phyloP scores from a whole-genome alignment of 1,139 yeast genomes.

The Candida sojae region DNA sequence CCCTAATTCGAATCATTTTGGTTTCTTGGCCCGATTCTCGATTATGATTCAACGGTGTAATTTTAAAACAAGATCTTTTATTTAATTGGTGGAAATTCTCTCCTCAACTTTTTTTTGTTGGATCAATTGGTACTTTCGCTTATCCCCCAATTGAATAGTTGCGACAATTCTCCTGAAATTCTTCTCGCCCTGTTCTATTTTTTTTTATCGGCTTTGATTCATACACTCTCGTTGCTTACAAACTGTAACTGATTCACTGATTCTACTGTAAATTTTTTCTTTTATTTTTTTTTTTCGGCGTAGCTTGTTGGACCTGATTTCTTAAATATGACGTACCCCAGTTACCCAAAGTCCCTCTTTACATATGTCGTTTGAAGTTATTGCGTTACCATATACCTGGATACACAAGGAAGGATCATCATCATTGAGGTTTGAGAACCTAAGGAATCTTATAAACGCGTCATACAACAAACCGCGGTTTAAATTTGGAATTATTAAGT shows the following conservation, averaged over 20 bases:
- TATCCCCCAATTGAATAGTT: not conserved
- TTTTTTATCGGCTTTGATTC: not conserved
- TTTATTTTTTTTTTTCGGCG: not conserved
- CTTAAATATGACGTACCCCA: no score
- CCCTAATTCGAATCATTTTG: no score
- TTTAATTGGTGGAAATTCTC: no score
- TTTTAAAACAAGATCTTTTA: no score
- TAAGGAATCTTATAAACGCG: slow-evolving; percentile 37
- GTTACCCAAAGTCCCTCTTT: not conserved
- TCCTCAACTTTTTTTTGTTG: no score
- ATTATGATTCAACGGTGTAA: no score
- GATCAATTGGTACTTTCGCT: no score
- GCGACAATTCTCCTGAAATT: not conserved
- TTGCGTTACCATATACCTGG: slow-evolving; percentile 28
- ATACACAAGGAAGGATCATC: slow-evolving; percentile 15
- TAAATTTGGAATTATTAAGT: slow-evolving; percentile 43
- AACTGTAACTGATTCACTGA: no score
- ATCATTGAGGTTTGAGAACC: slow-evolving; percentile 15
- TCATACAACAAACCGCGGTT: slow-evolving; percentile 50
- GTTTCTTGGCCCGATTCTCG: no score
- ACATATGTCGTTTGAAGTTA: slow-evolving; percentile 22
- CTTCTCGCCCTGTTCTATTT: not conserved
- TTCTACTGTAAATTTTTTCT: no score
- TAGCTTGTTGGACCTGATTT: no score
- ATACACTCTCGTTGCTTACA: not conserved